A percentile compares a stretch with the other conserved stretches of the same genome.
phyloP scores from a whole-genome alignment of 2,329 filamentous ascomycete genomes.

The Colletotrichum echinochloae region DNA sequence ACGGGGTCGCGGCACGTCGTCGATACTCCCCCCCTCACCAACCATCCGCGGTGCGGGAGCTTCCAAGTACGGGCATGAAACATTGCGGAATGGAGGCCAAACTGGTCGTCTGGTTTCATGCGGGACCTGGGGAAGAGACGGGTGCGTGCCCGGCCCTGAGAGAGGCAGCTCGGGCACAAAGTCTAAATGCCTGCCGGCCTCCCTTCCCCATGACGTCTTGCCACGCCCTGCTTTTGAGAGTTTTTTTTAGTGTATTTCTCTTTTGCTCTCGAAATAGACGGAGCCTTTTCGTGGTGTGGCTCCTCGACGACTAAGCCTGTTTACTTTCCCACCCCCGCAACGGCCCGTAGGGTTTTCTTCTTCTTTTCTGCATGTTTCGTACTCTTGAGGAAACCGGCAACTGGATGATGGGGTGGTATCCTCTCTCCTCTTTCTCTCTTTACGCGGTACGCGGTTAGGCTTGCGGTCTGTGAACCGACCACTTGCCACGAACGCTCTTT shows the following conservation, averaged over 20 bases:
- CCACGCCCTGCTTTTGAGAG: background rate
- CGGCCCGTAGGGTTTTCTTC: too few relatives aligned
- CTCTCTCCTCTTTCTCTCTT: background rate
- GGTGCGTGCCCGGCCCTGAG: background rate
- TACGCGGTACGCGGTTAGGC: too few relatives aligned
- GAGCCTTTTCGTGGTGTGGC: background rate
- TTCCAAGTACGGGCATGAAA: background rate
- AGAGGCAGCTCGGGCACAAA: background rate
- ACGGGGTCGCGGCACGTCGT: background rate
- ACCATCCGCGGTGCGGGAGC: background rate
- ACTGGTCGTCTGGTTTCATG: background rate
- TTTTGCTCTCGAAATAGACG: background rate
- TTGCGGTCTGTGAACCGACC: background rate
- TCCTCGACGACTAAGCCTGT: too few relatives aligned
- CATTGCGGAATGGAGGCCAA: background rate
- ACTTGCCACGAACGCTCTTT: background rate
- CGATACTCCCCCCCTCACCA: background rate
- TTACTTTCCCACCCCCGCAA: too few relatives aligned
- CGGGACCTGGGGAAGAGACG: background rate
- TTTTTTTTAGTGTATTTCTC: too few relatives aligned
- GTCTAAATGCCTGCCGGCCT: background rate
- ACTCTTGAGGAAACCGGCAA: background rate
- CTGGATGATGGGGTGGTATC: background rate
- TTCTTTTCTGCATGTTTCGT: background rate
- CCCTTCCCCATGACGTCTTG: background rate